Evolutionary conservation across 805 yeast genomes (phyloP), one percentile per base, ranked within the genome.

Genomic region (Kurtzmaniella cleridarum): DNA sequence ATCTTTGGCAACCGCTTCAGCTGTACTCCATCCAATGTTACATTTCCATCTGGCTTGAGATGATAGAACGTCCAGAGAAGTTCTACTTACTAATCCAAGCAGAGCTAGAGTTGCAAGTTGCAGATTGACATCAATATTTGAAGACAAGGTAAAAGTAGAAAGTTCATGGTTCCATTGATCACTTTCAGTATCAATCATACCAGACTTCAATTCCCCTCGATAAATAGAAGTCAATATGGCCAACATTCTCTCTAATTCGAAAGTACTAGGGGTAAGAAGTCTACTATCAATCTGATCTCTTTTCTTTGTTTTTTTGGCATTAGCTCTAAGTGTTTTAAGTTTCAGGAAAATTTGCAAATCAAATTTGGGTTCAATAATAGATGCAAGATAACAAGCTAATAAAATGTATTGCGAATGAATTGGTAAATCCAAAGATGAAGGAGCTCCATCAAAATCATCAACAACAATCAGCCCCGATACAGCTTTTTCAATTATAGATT

Each of bases 371-470:
- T 82, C 84, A 40, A 79, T 76, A 53, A 76, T 84, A 0, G 96
- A 87, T 1, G 95, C 95, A 35, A 89, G 62, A 55, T 84, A 90
- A 1, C 95, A 81, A 1, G 96, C 87, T 26, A 88, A 73, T 12
- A 89, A 59, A n/a, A 90, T 60, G 52, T 75, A 86, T 52, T 85
- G 84, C 2, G 91, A 74, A 36, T 76, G 71, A 7, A 53, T 54
- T 0, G 90, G 78, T 31, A 85, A 60, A 46, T 79, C 81, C 37
- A 69, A 49, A 12, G 57, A 51, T 6, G 66, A 49, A 48, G 59
- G 65, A 48, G 50, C 54, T 38, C 66, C 44, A 27, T 63, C 46
- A 27, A 56, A 52, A 31, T 62, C 67, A 38, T 54, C 52, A 11
- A 30, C 8, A 8, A 20, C 24, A 5, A 8, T 20, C 8, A 5